phyloP scores from a whole-genome alignment of 139 green algal genomes.

The Edaphochlamys debaryana region DNA sequence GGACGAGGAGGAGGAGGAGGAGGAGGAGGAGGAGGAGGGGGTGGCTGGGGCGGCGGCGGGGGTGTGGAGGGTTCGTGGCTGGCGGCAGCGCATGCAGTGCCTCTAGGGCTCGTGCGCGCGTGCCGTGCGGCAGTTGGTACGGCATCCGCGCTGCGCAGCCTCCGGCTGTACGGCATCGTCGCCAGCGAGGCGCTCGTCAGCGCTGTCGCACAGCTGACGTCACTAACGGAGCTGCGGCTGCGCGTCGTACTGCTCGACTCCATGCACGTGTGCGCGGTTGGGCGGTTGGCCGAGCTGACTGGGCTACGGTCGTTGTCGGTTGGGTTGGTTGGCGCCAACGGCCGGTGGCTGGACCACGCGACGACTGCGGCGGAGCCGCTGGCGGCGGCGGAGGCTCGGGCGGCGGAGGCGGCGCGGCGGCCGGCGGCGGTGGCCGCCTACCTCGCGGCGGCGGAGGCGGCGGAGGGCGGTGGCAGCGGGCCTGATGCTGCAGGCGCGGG shows the following conservation, averaged over 20 bases:
- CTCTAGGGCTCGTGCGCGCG: too few species aligned
- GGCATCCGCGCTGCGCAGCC: too few species aligned
- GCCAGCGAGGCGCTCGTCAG: background rate
- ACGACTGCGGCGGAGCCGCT: background rate
- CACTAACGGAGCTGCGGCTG: conserved; percentile 6
- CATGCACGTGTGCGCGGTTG: background rate
- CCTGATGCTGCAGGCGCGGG: background rate
- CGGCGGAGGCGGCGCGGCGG: background rate
- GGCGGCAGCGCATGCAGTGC: too few species aligned
- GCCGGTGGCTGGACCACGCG: background rate
- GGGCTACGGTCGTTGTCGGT: background rate
- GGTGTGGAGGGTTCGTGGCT: too few species aligned
- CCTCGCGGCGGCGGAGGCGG: background rate
- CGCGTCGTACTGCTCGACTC: background rate
- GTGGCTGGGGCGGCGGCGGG: too few species aligned
- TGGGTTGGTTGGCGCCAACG: background rate
- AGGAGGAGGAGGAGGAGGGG: too few species aligned
- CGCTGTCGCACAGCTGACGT: background rate
- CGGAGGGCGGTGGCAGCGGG: background rate
- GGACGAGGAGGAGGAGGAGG: too few species aligned
- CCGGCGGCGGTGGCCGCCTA: background rate
- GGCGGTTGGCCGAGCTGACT: background rate
- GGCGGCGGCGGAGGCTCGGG: background rate
- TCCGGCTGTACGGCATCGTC: background rate
- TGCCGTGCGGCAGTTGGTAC: too few species aligned